Conservation (phyloP, 2,329 filamentous ascomycete species). For the Aureobasidium sp. region DNA sequence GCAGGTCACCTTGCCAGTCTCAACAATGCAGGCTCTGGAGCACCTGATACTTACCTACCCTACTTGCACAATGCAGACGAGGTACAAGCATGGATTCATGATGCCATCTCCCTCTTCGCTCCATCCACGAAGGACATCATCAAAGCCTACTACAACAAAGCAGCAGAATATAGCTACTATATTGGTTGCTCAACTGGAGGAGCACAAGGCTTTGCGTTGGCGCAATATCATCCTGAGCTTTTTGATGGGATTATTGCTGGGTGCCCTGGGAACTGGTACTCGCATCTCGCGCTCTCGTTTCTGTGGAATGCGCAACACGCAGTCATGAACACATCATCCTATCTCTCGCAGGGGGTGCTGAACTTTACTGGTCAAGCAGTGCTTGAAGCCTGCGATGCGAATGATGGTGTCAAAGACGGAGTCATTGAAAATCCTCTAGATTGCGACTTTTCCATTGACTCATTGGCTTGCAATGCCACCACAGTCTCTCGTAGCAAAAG, state of each 20-base stretch:
- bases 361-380: constrained; percentile 27
- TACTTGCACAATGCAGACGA: constrained; percentile 22
- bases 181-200: constrained; percentile 35
- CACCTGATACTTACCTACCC: constrained; percentile 19
- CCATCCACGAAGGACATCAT: constrained; percentile 23
- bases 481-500: constrained; percentile 12
- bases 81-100: constrained; percentile 28
- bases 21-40: constrained; percentile 19
- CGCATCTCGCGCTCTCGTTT: constrained; percentile 22
- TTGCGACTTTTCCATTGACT: constrained; percentile 31
- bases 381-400: constrained; percentile 35
- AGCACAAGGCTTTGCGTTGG: constrained; percentile 33
- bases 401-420: constrained; percentile 41
- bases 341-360: constrained; percentile 22
- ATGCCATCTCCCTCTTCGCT: constrained; percentile 29
- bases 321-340: constrained; percentile 12
- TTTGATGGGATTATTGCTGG: constrained; percentile 37
- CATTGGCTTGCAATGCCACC: constrained; percentile 21
- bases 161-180: constrained; percentile 30
- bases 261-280: constrained; percentile 32
- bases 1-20: constrained; percentile 19
- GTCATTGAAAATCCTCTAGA: constrained; percentile 38
- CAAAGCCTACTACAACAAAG: constrained; percentile 25
- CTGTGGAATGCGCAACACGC: constrained; percentile 22
- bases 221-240: constrained; percentile 31